Percentiles rank a stretch among this genome's conserved stretches.
These are phyloP conservation scores for Aspergillus sojae DNA, from an alignment of 2,329 filamentous ascomycete genomes.

Conservation along the genomic window DNA sequence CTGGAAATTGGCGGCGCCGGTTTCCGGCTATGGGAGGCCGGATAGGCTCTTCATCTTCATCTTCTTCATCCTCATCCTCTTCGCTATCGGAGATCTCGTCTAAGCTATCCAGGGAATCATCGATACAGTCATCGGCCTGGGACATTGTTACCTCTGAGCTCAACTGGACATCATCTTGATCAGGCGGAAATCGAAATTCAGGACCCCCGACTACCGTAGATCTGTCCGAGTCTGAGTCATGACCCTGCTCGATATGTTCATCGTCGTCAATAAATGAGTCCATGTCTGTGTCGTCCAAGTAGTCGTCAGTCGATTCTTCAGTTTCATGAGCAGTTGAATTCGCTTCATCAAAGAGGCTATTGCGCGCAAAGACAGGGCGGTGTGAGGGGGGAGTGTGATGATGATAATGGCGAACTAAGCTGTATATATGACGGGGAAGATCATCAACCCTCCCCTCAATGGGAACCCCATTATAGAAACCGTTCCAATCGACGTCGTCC, in stretches of 20 bases:
- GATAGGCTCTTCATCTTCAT: conserved; percentile 26
- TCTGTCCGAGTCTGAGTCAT: conserved; percentile 34
- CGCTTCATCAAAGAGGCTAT: neutral
- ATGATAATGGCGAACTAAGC: conserved; percentile 1
- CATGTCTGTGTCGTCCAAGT: conserved; percentile 34
- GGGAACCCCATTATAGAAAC: conserved; percentile 15
- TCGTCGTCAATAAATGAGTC: conserved; percentile 41
- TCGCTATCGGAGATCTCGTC: conserved; percentile 15
- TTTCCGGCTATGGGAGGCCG: conserved; percentile 18
- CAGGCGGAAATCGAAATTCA: conserved; percentile 16
- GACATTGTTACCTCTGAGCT: conserved; percentile 21
- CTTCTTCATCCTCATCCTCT: conserved; percentile 18
- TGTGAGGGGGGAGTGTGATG: neutral
- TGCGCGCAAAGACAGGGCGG: neutral
- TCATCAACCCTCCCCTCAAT: conserved; percentile 16
- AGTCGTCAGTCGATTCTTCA: conserved; percentile 30
- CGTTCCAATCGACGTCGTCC: conserved; percentile 27
- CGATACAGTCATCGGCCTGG: conserved; percentile 6
- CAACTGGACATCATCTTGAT: conserved; percentile 19
- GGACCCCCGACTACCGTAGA: conserved; percentile 36
- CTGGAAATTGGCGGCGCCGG: conserved; percentile 18
- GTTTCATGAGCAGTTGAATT: conserved; percentile 16
- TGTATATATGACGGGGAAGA: conserved; percentile 14
- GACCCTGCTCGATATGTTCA: conserved; percentile 19
- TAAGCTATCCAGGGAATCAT: conserved; percentile 2